Conservation (phyloP, 2,329 filamentous ascomycete species). For the Fonsecaea monophora region DNA sequence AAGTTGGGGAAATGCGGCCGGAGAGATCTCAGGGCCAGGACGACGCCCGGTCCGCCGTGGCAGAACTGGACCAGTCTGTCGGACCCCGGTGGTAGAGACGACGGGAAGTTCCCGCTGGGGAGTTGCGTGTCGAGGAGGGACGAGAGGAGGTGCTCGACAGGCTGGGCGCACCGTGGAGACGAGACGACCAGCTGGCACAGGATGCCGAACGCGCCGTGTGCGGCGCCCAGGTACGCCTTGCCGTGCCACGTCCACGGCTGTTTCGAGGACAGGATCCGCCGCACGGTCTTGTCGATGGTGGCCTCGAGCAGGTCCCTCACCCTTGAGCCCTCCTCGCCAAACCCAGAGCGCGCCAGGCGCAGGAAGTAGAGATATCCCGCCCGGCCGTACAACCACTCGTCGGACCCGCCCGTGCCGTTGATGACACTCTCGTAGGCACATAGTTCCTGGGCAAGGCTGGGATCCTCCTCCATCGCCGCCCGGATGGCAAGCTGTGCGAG, state of each 20-base stretch:
- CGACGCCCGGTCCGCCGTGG: slow-evolving; percentile 70
- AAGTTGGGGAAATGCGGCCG: slow-evolving; percentile 56
- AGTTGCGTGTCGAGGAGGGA: slow-evolving; percentile 66
- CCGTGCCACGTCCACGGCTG: slow-evolving; percentile 70
- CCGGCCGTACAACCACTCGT: slow-evolving; percentile 71
- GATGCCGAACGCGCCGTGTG: slow-evolving; percentile 72
- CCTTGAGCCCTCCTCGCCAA: slow-evolving; percentile 55
- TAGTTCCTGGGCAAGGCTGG: slow-evolving; percentile 49
- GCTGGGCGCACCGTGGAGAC: slow-evolving; percentile 45
- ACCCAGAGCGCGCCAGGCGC: slow-evolving; percentile 65
- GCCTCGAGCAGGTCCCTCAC: slow-evolving; percentile 60
- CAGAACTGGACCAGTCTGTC: slow-evolving; percentile 67
- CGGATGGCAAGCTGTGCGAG: slow-evolving; percentile 57
- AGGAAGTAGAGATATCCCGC: slow-evolving; percentile 73
- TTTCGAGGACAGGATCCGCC: slow-evolving; percentile 63
- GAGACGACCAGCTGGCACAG: slow-evolving; percentile 69
- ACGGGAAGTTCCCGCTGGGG: slow-evolving; percentile 69
- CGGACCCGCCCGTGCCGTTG: slow-evolving; percentile 53
- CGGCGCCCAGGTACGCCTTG: slow-evolving; percentile 69
- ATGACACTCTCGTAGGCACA: slow-evolving; percentile 30
- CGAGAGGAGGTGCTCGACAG: slow-evolving; percentile 61
- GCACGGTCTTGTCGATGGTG: slow-evolving; percentile 63
- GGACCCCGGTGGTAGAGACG: slow-evolving; percentile 46
- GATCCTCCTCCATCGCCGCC: slow-evolving; percentile 53
- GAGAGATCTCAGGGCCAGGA: slow-evolving; percentile 65